Percentiles rank a stretch among this genome's conserved stretches.
Evolutionary conservation across 2,329 filamentous ascomycete genomes (phyloP).

Genomic region (Aureobasidium vineae): DNA sequence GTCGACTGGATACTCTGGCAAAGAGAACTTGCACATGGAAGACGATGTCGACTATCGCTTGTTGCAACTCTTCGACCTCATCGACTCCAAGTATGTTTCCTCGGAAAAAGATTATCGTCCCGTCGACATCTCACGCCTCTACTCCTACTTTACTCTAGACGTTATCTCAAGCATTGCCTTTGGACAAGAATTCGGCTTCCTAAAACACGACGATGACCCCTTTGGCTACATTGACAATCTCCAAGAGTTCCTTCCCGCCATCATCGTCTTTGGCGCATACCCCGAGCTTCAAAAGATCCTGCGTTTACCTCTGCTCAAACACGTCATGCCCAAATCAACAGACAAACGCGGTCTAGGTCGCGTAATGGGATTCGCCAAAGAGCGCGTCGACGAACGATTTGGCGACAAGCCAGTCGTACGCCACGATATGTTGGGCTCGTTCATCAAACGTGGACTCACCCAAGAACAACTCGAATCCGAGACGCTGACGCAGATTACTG

Average conservation of each 20-base stretch:
- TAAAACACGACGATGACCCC: slow-evolving; percentile 50
- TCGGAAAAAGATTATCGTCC: slow-evolving; percentile 36
- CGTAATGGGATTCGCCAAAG: slow-evolving; percentile 47
- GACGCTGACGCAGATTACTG: slow-evolving; percentile 50
- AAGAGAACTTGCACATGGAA: slow-evolving; percentile 42
- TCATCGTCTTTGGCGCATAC: slow-evolving; percentile 47
- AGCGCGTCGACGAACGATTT: slow-evolving; percentile 50
- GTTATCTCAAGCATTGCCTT: slow-evolving; percentile 45
- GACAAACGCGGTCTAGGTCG: slow-evolving; percentile 46
- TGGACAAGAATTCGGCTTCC: slow-evolving; percentile 50
- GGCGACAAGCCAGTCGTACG: slow-evolving; percentile 45
- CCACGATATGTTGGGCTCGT: slow-evolving; percentile 56
- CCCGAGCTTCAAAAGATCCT: slow-evolving; percentile 46
- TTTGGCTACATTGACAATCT: slow-evolving; percentile 51
- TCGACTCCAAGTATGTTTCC: slow-evolving; percentile 39
- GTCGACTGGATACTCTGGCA: slow-evolving; percentile 43
- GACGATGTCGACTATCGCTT: slow-evolving; percentile 41
- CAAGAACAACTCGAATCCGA: slow-evolving; percentile 47
- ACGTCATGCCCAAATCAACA: slow-evolving; percentile 47
- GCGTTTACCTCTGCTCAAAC: slow-evolving; percentile 44
- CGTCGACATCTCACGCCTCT: slow-evolving; percentile 40
- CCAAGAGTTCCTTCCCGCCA: slow-evolving; percentile 45
- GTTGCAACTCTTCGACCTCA: slow-evolving; percentile 38
- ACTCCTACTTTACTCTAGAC: slow-evolving; percentile 45
- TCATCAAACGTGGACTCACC: slow-evolving; percentile 49